Percentiles rank a stretch among this genome's conserved stretches.
These are phyloP conservation scores for Musa itinerans DNA, from an alignment of 176 grass and related monocot genomes.

Conservation along the genomic window DNA sequence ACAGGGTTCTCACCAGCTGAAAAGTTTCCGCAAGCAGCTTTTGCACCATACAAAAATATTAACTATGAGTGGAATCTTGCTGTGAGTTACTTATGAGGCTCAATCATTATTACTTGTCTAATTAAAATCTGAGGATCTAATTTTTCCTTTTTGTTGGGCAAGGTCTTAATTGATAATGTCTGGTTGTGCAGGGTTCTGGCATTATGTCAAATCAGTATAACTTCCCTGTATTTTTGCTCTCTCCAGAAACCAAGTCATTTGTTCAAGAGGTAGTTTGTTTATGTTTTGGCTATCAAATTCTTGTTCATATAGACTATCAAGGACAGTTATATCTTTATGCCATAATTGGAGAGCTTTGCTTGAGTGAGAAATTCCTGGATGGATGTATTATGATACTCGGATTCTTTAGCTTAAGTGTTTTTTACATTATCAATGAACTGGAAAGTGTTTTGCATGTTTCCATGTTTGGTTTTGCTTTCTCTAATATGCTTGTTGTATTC, in stretches of 20 bases:
- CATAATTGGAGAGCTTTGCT: not conserved
- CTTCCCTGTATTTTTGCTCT: constrained; percentile 92
- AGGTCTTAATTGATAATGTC: too few relatives aligned
- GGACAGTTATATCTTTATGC: constrained; percentile 15
- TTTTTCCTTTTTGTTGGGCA: not conserved
- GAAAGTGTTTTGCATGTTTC: not conserved
- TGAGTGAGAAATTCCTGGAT: not conserved
- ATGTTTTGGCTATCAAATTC: constrained; percentile 4
- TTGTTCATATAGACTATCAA: constrained; percentile 11
- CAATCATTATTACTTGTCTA: not conserved
- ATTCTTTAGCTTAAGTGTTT: not conserved
- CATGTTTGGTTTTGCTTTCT: not conserved
- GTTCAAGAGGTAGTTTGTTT: constrained; percentile 51
- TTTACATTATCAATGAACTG: too few relatives aligned
- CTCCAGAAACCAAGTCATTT: constrained; percentile 44
- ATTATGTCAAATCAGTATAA: constrained; percentile 81
- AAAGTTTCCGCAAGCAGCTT: constrained; percentile 90
- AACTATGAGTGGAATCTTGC: constrained; percentile 88
- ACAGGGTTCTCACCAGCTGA: constrained; percentile 80
- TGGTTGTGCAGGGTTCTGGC: constrained; percentile 69
- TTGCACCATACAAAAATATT: constrained; percentile 75
- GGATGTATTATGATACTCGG: not conserved
- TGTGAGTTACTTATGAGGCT: constrained; percentile 54
- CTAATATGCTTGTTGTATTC: not conserved
- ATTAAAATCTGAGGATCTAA: constrained; percentile 2